Base-by-base conservation (phyloP, 1,284 basidiomycete genomes). In the Ceratobasidium theobromae region DNA sequence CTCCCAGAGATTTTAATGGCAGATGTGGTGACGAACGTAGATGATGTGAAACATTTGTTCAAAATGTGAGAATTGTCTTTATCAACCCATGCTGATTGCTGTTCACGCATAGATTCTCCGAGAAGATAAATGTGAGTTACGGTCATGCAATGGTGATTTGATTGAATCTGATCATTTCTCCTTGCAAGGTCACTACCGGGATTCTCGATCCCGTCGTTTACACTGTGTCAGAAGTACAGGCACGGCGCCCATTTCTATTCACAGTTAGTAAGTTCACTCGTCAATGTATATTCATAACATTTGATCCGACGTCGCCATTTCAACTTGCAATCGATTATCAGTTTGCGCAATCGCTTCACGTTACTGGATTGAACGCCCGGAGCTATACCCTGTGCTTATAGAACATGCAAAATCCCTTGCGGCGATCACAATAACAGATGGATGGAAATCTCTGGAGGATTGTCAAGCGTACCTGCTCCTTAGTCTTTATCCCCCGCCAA, bases 331-430 rank as follows among this genome's bases (percentile, higher is more conserved):
- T 38, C 25, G 18, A 25, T 27, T 27, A 54, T 11, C 65, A 89
- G 88, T 91, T 46, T 91, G 89, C 68, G 89, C 88, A 8, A 83
- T 90, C 60, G 84, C 89, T 0, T 89, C 87, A 0, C 79, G 89
- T 23, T 90, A 88, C 73, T 88, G 89, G 73, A 73, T 79, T 3
- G 85, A 86, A 53, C 90, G 89, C 72, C 86, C 87, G 0, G 86
- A 89, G 72, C 86, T 91, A 53, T 91, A 92, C 72, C 86, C 88
- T 1, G 86, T 91, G 69, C 89, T 89, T 6, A 92, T 92, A 89
- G 89, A 91, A 74, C 91, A 91, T 69, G 89, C 89, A 1, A 89
- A 88, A 72, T 86, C 87, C 67, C 86, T 12, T 23, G 46, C 46
- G 2, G 46, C 89, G 0, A 89, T 88, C 1, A 87, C 89, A 1